These are phyloP conservation scores for Cladosporium sp. DNA, from an alignment of 2,329 filamentous ascomycete genomes.

Conservation along the genomic window DNA sequence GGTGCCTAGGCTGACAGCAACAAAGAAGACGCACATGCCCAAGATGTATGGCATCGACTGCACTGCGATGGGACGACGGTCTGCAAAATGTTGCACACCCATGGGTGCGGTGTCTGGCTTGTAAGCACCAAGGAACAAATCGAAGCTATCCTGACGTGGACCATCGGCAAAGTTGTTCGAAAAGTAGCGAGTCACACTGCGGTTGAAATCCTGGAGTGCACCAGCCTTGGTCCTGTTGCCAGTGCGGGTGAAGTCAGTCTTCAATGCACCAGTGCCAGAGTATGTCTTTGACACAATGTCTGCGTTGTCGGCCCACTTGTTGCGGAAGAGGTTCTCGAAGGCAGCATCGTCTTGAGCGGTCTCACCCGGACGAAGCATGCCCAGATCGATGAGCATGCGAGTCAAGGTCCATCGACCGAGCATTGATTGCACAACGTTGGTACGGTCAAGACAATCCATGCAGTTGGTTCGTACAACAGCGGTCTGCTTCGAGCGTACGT, in stretches of 20 bases:
- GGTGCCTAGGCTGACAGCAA: conserved; percentile 74
- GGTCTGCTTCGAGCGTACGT: conserved; percentile 78
- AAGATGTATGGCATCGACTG: conserved; percentile 93
- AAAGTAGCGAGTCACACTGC: conserved; percentile 86
- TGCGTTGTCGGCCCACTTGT: conserved; percentile 97
- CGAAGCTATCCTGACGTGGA: conserved; percentile 90
- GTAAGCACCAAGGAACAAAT: conserved; percentile 88
- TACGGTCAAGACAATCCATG: conserved; percentile 98
- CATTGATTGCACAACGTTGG: conserved; percentile 98
- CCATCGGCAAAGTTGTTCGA: conserved; percentile 95
- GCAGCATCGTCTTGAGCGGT: conserved; percentile 75
- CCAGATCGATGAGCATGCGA: conserved; percentile 82
- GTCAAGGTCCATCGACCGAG: conserved; percentile 86
- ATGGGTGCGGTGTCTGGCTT: conserved; percentile 71
- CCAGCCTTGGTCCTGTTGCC: conserved; percentile 85
- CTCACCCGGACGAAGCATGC: conserved; percentile 74
- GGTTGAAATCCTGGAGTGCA: conserved; percentile 80
- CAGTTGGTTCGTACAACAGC: conserved; percentile 96
- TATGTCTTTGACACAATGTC: conserved; percentile 92
- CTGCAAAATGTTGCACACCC: conserved; percentile 76
- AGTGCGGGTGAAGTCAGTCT: conserved; percentile 96
- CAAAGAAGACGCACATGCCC: conserved; percentile 80
- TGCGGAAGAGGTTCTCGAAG: conserved; percentile 92
- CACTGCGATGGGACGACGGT: conserved; percentile 81
- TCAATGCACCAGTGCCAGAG: conserved; percentile 93